phyloP scores from a whole-genome alignment of 768 basidiomycete genomes.

The Pisolithus tinctorius region DNA sequence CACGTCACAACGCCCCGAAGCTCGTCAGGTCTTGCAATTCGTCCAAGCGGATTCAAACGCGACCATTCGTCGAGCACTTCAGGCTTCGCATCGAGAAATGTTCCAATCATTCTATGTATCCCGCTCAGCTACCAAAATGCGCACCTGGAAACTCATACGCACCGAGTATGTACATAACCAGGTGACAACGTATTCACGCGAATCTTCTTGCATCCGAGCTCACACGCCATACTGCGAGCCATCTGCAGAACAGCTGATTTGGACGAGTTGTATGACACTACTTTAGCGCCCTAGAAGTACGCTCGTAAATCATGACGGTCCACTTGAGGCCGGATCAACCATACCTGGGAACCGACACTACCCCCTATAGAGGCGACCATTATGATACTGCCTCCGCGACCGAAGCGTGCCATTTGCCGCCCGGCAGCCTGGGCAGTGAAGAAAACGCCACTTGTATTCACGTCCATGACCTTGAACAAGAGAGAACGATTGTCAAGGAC shows the following conservation, averaged over 20 bases:
- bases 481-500: not conserved
- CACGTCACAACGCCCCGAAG: conserved; percentile 64
- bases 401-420: conserved; percentile 46
- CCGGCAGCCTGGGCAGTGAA: conserved; percentile 59
- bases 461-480: conserved; percentile 46
- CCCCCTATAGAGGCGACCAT: conserved; percentile 58
- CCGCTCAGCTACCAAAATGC: not conserved
- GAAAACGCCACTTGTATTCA: conserved; percentile 58
- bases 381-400: conserved; percentile 47
- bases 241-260: conserved; percentile 77
- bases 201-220: conserved; percentile 58
- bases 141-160: conserved; percentile 12
- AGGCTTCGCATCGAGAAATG: conserved; percentile 59
- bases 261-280: conserved; percentile 74
- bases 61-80: conserved; percentile 63
- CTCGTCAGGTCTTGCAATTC: conserved; percentile 68
- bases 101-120: conserved; percentile 59
- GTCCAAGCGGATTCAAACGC: conserved; percentile 57
- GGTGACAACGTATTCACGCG: conserved; percentile 74
- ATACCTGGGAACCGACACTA: conserved; percentile 63
- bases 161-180: conserved; percentile 70
- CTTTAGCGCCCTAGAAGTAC: conserved; percentile 54
- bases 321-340: not conserved
- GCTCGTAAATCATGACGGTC: not conserved
- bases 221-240: conserved; percentile 78